phyloP scores from a whole-genome alignment of 2,329 filamentous ascomycete genomes.

The Allantophomopsis cytisporea region DNA sequence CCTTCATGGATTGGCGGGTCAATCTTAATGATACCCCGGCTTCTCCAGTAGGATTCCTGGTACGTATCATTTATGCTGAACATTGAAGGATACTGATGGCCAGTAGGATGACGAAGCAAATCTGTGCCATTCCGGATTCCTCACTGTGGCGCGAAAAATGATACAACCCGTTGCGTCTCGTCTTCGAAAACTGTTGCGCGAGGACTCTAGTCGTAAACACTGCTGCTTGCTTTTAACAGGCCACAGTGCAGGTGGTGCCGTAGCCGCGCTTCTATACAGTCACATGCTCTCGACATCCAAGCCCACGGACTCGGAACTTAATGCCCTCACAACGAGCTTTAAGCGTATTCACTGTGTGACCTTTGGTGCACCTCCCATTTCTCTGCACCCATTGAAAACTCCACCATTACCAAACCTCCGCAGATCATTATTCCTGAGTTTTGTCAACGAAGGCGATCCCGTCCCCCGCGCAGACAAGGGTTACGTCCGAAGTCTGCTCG shows the following conservation, averaged over 20 bases:
- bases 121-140: conserved; percentile 68
- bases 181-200: conserved; percentile 54
- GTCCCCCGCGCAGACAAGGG: conserved; percentile 64
- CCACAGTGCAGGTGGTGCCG: conserved; percentile 74
- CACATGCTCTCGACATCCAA: conserved; percentile 59
- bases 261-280: conserved; percentile 65
- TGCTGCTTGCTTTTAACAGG: conserved; percentile 73
- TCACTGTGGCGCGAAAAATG: conserved; percentile 66
- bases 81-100: conserved; percentile 4
- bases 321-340: conserved; percentile 54
- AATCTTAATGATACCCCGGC: conserved; percentile 61
- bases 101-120: conserved; percentile 57
- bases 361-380: conserved; percentile 73
- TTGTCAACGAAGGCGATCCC: conserved; percentile 79
- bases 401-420: conserved; percentile 32
- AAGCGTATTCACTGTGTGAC: conserved; percentile 73
- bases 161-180: conserved; percentile 56
- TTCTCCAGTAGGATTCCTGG: conserved; percentile 53
- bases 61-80: conserved; percentile 12
- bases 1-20: conserved; percentile 76
- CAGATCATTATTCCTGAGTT: conserved; percentile 65
- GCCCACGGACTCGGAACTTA: conserved; percentile 52
- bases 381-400: conserved; percentile 52
- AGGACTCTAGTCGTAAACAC: conserved; percentile 51
- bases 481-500: conserved; percentile 60